Conservation (phyloP, 306 rosid genomes). For the Quercus glauca region DNA sequence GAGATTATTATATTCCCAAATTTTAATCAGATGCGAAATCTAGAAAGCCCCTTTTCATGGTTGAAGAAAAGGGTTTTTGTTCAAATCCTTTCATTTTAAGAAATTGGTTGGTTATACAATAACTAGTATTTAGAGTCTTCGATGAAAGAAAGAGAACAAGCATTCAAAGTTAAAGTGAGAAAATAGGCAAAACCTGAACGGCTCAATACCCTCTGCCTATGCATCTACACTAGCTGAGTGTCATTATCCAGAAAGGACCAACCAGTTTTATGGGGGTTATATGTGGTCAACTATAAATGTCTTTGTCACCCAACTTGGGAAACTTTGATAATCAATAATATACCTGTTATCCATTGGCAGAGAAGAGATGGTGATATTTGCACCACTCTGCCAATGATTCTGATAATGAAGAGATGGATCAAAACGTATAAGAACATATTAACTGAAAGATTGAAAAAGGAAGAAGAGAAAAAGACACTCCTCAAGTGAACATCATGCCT, state of each 20-base stretch:
- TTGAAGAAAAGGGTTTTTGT: too few species aligned
- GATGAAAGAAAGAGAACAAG: too few species aligned
- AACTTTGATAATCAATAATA: neutral
- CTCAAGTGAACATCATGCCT: constrained; percentile 16
- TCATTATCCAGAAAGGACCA: neutral
- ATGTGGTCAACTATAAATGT: neutral
- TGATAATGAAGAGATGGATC: constrained; percentile 34
- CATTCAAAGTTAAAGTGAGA: neutral
- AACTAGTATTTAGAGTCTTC: too few species aligned
- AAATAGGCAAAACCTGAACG: neutral
- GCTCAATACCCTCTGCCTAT: neutral
- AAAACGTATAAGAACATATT: constrained; percentile 13
- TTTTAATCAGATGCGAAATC: too few species aligned
- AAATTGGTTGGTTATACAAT: too few species aligned
- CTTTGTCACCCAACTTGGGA: neutral
- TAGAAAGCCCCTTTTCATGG: too few species aligned
- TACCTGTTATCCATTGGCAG: constrained; percentile 94
- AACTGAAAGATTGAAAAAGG: neutral
- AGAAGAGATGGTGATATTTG: constrained; percentile 83
- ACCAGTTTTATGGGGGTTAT: neutral
- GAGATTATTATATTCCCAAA: too few species aligned
- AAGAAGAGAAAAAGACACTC: neutral
- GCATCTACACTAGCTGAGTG: neutral
- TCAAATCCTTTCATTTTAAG: too few species aligned
- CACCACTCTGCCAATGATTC: constrained; percentile 86